Percentiles rank a stretch among this genome's conserved stretches.
Evolutionary conservation across 805 yeast species (phyloP).

Genomic region (Zygosaccharomyces bailii): DNA sequence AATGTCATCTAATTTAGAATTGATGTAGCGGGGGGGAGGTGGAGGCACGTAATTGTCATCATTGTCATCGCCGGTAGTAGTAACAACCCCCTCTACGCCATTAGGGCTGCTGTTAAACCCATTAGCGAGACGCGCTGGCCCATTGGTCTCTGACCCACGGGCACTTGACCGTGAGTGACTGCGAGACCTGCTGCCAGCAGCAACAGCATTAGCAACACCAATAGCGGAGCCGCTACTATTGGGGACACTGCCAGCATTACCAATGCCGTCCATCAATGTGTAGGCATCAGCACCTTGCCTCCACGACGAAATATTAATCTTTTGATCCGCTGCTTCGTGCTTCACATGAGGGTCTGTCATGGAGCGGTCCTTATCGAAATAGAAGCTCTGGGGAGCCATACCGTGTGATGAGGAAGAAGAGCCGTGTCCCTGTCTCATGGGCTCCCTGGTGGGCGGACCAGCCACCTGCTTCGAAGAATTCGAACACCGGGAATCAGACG

Average conservation of each 20-base stretch:
- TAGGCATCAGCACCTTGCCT: constrained; percentile 27
- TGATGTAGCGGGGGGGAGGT: constrained; percentile 32
- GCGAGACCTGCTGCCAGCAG: background rate
- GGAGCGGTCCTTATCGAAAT: constrained; percentile 24
- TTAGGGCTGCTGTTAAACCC: constrained; percentile 3
- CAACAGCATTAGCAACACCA: constrained; percentile 1
- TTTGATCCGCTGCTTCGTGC: constrained; percentile 16
- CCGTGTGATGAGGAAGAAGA: constrained; percentile 12
- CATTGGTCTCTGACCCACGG: constrained; percentile 2
- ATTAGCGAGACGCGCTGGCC: constrained; percentile 3
- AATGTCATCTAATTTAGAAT: constrained; percentile 33
- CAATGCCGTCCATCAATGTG: constrained; percentile 18
- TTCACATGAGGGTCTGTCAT: constrained; percentile 28
- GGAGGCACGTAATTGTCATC: constrained; percentile 21
- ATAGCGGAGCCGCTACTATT: constrained; percentile 2
- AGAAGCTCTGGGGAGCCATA: constrained; percentile 25
- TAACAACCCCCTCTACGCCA: background rate
- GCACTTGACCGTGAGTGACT: constrained; percentile 1
- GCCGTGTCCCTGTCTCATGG: constrained; percentile 1
- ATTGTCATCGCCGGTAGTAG: constrained; percentile 6
- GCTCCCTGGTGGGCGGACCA: constrained; percentile 12
- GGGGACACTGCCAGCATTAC: background rate
- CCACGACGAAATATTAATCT: constrained; percentile 29
- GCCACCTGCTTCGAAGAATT: constrained; percentile 14
- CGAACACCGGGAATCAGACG: constrained; percentile 19